Percentiles rank a stretch among this genome's conserved stretches.
phyloP scores from a whole-genome alignment of 345 rosid species.

The Citrus reticulata region DNA sequence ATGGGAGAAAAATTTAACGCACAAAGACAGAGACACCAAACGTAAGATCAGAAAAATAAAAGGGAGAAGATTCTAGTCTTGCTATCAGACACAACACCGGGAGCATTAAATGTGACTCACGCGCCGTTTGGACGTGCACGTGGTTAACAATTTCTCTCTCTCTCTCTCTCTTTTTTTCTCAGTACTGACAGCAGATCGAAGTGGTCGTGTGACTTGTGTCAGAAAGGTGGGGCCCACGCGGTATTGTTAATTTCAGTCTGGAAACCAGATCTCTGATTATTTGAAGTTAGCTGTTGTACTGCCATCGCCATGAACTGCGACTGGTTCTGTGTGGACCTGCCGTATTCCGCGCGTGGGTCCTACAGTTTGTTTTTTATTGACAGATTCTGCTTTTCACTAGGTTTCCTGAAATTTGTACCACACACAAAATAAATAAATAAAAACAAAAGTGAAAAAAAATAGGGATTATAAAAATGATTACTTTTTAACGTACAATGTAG shows the following conservation, averaged over 20 bases:
- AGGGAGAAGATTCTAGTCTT: too few species aligned
- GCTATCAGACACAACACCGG: too few species aligned
- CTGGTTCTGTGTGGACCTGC: neutral
- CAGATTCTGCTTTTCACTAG: neutral
- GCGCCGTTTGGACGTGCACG: too few species aligned
- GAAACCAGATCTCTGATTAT: neutral
- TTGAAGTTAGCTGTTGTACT: too few species aligned
- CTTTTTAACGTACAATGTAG: neutral
- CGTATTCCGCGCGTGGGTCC: neutral
- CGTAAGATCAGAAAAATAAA: too few species aligned
- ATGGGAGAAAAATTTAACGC: too few species aligned
- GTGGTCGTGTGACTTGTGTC: conserved; percentile 21
- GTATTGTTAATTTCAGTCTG: too few species aligned
- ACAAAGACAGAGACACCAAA: too few species aligned
- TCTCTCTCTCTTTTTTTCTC: too few species aligned
- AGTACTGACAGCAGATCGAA: neutral
- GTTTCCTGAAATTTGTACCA: neutral
- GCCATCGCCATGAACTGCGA: neutral
- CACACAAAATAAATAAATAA: neutral
- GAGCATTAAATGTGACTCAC: too few species aligned
- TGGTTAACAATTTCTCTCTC: too few species aligned
- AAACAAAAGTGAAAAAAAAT: neutral
- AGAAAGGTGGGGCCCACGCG: neutral
- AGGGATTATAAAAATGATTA: neutral
- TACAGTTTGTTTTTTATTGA: neutral